Evolutionary conservation across 768 basidiomycete species (phyloP), one percentile per base, ranked within the genome.

Genomic region (Phaeolepiota aurea): DNA sequence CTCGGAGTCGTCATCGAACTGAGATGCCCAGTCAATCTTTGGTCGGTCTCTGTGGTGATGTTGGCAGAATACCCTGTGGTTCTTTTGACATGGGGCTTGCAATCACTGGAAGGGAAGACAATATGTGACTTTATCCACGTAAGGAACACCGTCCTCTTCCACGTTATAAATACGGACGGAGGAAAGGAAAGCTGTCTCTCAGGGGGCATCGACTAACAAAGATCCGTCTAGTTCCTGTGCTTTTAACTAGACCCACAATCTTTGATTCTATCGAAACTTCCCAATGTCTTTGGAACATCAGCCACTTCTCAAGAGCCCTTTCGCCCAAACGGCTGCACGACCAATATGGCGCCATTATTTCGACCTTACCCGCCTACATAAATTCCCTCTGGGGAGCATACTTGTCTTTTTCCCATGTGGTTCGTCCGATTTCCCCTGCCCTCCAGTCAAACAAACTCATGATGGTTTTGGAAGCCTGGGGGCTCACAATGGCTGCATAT

Each of bases 381-480:
- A 14, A 14, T 35, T 35, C 15, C 33, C 33, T 35, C 33, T 14
- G 5, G 33, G 33, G 33, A 35, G 33, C 33, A 14, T 14, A 35
- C 33, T 35, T 35, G 33, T 7, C 7, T 35, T 35, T 19, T 35
- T 35, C 33, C 33, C 33, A 35, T 14, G 33, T 35, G 33, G 33
- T 35, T 9, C 9, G 15, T n/a, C n/a, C n/a, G n/a, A n/a, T n/a
- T n/a, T n/a, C n/a, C n/a, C n/a, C n/a, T n/a, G n/a, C n/a, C n/a
- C n/a, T n/a, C n/a, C n/a, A n/a, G n/a, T n/a, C n/a, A n/a, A n/a
- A n/a, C n/a, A n/a, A n/a, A n/a, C n/a, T n/a, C n/a, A n/a, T n/a
- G n/a, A n/a, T n/a, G n/a, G n/a, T n/a, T n/a, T n/a, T n/a, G n/a
- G 32, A 42, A 71, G 69, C 65, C 22, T 75, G 71, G 70, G 71